phyloP scores from a whole-genome alignment of 129 eudicot genomes.

The Centrapalus pauciflorus region DNA sequence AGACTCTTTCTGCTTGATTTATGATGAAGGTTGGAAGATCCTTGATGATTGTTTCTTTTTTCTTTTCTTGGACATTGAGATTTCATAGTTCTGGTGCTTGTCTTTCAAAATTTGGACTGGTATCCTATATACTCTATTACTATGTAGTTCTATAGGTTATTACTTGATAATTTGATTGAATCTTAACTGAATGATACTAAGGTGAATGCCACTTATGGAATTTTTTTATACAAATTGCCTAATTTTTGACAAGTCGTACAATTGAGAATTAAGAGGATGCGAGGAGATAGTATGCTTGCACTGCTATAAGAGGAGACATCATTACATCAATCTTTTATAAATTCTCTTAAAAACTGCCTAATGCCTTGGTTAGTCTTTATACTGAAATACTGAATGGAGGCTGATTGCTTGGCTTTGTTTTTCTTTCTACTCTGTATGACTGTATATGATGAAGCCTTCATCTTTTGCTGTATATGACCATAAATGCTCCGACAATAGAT shows the following conservation, averaged over 20 bases:
- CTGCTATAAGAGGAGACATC: not conserved
- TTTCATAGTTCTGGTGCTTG: slow-evolving; percentile 20
- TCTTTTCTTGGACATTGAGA: not conserved
- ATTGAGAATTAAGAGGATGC: not conserved
- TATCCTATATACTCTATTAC: slow-evolving; percentile 23
- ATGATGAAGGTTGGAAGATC: slow-evolving; percentile 26
- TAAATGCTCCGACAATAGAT: not conserved
- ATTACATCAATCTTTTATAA: not conserved
- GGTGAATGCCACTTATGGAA: not conserved
- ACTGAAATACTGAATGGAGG: not conserved
- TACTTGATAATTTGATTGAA: slow-evolving; percentile 20
- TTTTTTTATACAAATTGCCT: too few relatives aligned
- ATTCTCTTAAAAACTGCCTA: not conserved
- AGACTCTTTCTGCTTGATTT: slow-evolving; percentile 31
- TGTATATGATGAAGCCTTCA: not conserved
- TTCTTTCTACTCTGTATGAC: not conserved
- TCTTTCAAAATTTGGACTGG: slow-evolving; percentile 12
- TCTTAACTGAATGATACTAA: slow-evolving; percentile 8
- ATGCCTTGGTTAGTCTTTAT: not conserved
- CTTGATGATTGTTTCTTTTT: slow-evolving; percentile 5
- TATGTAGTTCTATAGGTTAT: slow-evolving; percentile 23
- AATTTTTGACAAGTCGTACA: too few relatives aligned
- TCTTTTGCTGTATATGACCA: too few relatives aligned
- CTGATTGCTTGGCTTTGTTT: not conserved
- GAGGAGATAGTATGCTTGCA: too few relatives aligned